These are phyloP conservation scores for Ceratobasidium theobromae DNA, from an alignment of 1,284 basidiomycete species.

Conservation along the genomic window DNA sequence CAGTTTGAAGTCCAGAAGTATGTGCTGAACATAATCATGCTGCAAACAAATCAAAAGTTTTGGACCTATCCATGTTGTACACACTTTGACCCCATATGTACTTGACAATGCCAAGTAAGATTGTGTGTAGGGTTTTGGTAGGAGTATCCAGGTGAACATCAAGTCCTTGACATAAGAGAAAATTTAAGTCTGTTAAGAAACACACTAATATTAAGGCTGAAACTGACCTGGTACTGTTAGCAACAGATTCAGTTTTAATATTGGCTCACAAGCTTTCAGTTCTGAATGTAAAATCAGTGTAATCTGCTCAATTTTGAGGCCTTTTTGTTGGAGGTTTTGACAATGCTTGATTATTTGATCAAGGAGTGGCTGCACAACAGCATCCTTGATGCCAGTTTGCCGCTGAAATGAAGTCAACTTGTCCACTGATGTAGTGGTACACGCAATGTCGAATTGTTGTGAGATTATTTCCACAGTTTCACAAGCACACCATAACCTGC, in stretches of 20 bases:
- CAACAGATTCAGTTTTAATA: not conserved
- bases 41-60: constrained; percentile 35
- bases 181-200: not conserved
- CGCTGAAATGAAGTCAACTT: not conserved
- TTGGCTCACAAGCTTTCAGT: not conserved
- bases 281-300: not conserved
- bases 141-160: constrained; percentile 46
- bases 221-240: not conserved
- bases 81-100: constrained; percentile 44
- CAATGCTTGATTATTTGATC: not conserved
- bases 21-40: constrained; percentile 35
- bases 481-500: constrained; percentile 28
- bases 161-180: constrained; percentile 40
- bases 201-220: not conserved
- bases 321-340: not conserved
- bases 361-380: not conserved
- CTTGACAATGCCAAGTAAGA: constrained; percentile 46
- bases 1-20: constrained; percentile 11
- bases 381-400: not conserved
- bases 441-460: constrained; percentile 9
- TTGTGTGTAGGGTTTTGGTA: constrained; percentile 45
- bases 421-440: not conserved
- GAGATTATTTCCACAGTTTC: constrained; percentile 35
- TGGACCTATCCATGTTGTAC: constrained; percentile 34
- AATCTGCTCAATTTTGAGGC: not conserved